Conservation (phyloP, 2,329 filamentous ascomycete species). For the Talaromyces albobiverticillius region DNA sequence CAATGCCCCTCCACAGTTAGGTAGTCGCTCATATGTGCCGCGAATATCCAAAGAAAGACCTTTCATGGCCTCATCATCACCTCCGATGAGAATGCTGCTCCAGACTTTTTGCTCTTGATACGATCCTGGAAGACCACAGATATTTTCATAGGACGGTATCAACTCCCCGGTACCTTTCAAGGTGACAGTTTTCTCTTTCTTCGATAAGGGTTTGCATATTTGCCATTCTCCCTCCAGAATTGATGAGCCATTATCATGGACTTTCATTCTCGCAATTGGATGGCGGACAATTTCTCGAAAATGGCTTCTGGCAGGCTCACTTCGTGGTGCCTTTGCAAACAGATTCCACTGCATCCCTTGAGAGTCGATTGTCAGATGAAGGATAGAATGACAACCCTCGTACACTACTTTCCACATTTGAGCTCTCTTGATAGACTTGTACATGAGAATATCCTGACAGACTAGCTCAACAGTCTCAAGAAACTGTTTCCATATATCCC, state of each 20-base stretch:
- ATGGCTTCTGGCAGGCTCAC: slow-evolving; percentile 36
- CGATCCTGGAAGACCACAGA: slow-evolving; percentile 37
- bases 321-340: slow-evolving; percentile 42
- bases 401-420: slow-evolving; percentile 32
- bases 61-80: slow-evolving; percentile 25
- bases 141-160: slow-evolving; percentile 38
- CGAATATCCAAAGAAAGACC: slow-evolving; percentile 38
- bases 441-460: slow-evolving; percentile 26
- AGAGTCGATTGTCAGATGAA: slow-evolving; percentile 27
- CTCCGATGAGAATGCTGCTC: slow-evolving; percentile 39
- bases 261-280: slow-evolving; percentile 49
- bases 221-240: slow-evolving; percentile 45
- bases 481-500: slow-evolving; percentile 33
- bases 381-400: slow-evolving; percentile 22
- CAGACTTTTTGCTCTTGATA: slow-evolving; percentile 44
- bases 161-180: slow-evolving; percentile 34
- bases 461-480: slow-evolving; percentile 25
- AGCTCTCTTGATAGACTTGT: slow-evolving; percentile 27
- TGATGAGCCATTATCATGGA: slow-evolving; percentile 20
- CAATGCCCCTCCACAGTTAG: slow-evolving; percentile 57
- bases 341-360: slow-evolving; percentile 45
- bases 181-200: slow-evolving; percentile 24
- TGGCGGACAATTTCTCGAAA: slow-evolving; percentile 43
- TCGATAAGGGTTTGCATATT: slow-evolving; percentile 40
- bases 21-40: slow-evolving; percentile 52